These are phyloP conservation scores for Epichloe scottii DNA, from an alignment of 2,329 filamentous ascomycete species.

Conservation along the genomic window DNA sequence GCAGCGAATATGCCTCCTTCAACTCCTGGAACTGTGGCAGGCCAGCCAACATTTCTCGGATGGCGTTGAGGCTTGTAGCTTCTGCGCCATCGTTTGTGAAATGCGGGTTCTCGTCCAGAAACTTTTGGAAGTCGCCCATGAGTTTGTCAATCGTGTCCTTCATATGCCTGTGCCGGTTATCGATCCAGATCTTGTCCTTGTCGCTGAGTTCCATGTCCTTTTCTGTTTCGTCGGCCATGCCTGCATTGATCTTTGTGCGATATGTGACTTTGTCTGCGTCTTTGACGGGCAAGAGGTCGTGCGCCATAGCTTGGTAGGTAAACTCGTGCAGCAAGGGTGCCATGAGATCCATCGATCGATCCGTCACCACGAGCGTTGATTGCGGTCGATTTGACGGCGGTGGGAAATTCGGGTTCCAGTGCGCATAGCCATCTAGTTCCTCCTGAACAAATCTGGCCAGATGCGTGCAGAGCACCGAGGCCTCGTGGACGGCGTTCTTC, in stretches of 20 bases:
- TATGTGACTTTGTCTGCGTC: conserved; percentile 85
- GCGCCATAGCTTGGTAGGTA: conserved; percentile 96
- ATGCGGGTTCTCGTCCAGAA: conserved; percentile 81
- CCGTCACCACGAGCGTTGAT: conserved; percentile 74
- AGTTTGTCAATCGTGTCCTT: conserved; percentile 93
- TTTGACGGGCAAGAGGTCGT: conserved; percentile 79
- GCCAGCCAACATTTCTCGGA: conserved; percentile 94
- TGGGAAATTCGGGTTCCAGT: conserved; percentile 68
- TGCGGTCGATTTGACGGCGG: conserved; percentile 66
- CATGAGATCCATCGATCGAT: conserved; percentile 84
- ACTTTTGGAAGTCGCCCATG: conserved; percentile 84
- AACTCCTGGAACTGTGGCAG: conserved; percentile 90
- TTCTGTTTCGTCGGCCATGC: conserved; percentile 54
- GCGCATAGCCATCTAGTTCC: conserved; percentile 78
- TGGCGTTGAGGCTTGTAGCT: conserved; percentile 70
- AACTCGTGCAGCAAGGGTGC: conserved; percentile 89
- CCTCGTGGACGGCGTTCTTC: conserved; percentile 64
- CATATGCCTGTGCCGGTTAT: conserved; percentile 93
- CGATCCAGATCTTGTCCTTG: conserved; percentile 88
- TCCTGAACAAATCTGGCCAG: conserved; percentile 85
- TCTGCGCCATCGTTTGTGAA: conserved; percentile 61
- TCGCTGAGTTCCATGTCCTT: conserved; percentile 89
- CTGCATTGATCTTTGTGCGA: conserved; percentile 66
- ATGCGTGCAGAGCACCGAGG: conserved; percentile 74
- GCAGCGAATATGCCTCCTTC: conserved; percentile 88